Base-by-base conservation (phyloP, 805 yeast species). In the Pichia rugopelliculosa region DNA sequence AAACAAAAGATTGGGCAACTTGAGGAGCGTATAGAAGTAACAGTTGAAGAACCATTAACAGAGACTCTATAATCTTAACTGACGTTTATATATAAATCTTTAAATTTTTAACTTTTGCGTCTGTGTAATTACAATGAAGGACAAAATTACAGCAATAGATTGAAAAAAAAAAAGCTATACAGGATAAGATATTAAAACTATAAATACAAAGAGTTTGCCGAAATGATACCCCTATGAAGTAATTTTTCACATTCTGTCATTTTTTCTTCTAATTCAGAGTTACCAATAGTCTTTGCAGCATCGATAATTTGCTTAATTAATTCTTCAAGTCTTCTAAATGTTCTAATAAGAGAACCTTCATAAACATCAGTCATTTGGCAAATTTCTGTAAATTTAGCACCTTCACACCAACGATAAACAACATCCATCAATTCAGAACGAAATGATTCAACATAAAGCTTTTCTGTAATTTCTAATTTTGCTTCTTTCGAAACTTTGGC, bases 321-420 rank as follows among this genome's bases (percentile, higher is more conserved):
- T 64, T 93, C 99, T 66, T 93, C 99, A 47, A 93, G 72, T 61
- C 99, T 77, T 66, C 93, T 84, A 72, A 93, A 93, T 80, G 87
- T 86, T 64, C 99, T 81, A 55, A 93, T 91, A 61, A 93, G 75
- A 21, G 95, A 84, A 38, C 99, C 99, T 70, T 93, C 99, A 57
- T 91, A 93, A 39, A 93, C 98, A 62, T 93, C 99, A 0, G 99
- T 93, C 96, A 93, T 89, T 66, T 91, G 91, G 71, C 98, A 91
- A 53, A 93, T 91, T 64, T 91, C 96, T 0, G 97, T 91, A 66
- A 93, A 93, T 0, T 93, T 72, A 7, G 96, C 96, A 18, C 98
- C 98, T 62, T 84, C 83, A 65, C 96, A 88, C 99, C 99, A 93
- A 42, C 91, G 86, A 65, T 71, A 88, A 1, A 93, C 96, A 44